Conservation (phyloP, 1,284 basidiomycete species). For the Cutaneotrichosporon sp. region DNA sequence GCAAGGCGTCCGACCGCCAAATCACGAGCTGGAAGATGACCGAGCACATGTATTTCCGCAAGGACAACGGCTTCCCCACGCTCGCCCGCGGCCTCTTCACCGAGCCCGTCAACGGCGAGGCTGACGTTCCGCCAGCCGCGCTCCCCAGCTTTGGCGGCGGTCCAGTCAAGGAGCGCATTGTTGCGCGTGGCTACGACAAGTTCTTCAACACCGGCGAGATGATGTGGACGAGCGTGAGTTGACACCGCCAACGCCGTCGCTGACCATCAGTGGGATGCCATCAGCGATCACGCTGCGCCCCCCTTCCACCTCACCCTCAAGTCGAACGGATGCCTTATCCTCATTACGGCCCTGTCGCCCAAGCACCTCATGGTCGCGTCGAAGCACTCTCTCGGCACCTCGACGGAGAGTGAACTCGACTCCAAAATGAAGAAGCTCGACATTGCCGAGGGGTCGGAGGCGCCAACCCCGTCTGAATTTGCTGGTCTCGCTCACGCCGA, state of each 20-base stretch:
- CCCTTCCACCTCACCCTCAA: constrained; percentile 91
- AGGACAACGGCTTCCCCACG: constrained; percentile 85
- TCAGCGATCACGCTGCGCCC: constrained; percentile 64
- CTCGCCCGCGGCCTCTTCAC: constrained; percentile 84
- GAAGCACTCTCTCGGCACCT: constrained; percentile 77
- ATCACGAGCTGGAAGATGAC: constrained; percentile 92
- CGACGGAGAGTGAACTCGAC: constrained; percentile 24
- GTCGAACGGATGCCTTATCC: constrained; percentile 97
- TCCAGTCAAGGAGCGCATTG: constrained; percentile 56
- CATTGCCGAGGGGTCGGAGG: constrained; percentile 9
- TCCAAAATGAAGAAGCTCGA: constrained; percentile 7
- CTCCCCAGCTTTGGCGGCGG: constrained; percentile 16
- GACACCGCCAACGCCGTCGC: background rate
- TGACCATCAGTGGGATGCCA: constrained; percentile 65
- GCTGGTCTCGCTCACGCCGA: constrained; percentile 39
- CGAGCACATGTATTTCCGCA: constrained; percentile 83
- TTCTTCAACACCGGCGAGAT: constrained; percentile 98
- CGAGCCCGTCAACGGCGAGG: constrained; percentile 39
- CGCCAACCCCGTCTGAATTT: constrained; percentile 20
- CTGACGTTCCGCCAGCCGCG: constrained; percentile 28
- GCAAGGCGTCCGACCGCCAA: constrained; percentile 18
- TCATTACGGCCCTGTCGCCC: constrained; percentile 79
- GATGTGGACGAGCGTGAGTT: constrained; percentile 80
- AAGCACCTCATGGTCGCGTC: constrained; percentile 77
- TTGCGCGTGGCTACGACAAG: constrained; percentile 93